Base-by-base conservation (phyloP, 1,139 yeast genomes). In the Ogataea hybrid region DNA sequence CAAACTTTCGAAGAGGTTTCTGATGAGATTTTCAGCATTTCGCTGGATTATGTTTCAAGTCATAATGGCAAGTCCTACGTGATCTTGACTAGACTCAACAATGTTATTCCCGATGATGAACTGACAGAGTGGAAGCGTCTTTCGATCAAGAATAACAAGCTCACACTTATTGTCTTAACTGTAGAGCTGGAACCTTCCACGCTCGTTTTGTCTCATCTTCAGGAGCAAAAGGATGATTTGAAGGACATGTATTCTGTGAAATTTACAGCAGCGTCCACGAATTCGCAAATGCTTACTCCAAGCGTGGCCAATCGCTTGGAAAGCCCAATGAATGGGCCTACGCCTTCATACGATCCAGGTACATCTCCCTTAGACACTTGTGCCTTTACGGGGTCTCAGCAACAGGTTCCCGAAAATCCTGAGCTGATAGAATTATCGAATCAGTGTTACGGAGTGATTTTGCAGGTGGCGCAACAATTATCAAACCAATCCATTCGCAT, bases 81-180 rank as follows among this genome's bases (percentile, higher is more conserved):
- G 51, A 81, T 84, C 2, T 64, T 84, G 40, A 82, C 92, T 0
- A 70, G 94, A 53, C 64, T 83, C 41, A 81, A 80, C 54, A 84
- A 84, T 50, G 75, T 83, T 42, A 76, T 84, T 32, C 88, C 90
- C 0, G 94, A 84, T 60, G 92, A 84, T 58, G 94, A 84, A 56
- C 64, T 84, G 41, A 71, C 83, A 38, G 87, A 83, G 56, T 82
- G 92, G 90, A 81, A 85, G 57, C 64, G 88, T 44, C 64, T 84
- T 29, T 80, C 88, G 25, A 67, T 71, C 21, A 76, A 75, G 48
- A 73, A 77, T 42, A 79, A 81, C 50, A 83, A 78, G 29, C 64
- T 85, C 16, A 78, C 85, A 2, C 67, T 85, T 56, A 77, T 87
- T 29, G 88, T 87, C 14, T 70, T 84, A n/a, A 80, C 92, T 10